phyloP scores from a whole-genome alignment of 2,329 filamentous ascomycete genomes.

The Penicillium sp. region DNA sequence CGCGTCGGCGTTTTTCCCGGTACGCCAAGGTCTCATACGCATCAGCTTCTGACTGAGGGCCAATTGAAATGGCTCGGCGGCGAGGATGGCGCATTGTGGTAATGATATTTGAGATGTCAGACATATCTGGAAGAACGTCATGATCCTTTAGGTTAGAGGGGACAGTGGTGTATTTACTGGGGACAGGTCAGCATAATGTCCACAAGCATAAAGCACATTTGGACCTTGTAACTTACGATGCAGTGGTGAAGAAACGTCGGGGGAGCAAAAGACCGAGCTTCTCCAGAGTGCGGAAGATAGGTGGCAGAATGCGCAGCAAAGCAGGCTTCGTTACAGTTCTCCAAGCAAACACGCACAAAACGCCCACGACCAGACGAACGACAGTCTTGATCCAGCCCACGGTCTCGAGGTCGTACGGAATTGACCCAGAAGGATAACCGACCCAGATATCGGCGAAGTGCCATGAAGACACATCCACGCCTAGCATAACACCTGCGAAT shows the following conservation, averaged over 20 bases:
- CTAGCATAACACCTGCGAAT: slow-evolving; percentile 87
- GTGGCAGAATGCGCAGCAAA: slow-evolving; percentile 73
- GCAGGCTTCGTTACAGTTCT: slow-evolving; percentile 83
- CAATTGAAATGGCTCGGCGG: slow-evolving; percentile 79
- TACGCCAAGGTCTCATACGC: slow-evolving; percentile 94
- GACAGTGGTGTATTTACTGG: slow-evolving; percentile 75
- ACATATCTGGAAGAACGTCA: slow-evolving; percentile 86
- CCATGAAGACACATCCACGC: slow-evolving; percentile 79
- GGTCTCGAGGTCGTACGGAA: slow-evolving; percentile 63
- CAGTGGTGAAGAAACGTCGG: slow-evolving; percentile 84
- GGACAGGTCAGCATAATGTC: not conserved
- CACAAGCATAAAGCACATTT: slow-evolving; percentile 6
- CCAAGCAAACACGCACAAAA: slow-evolving; percentile 84
- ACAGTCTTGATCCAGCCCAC: slow-evolving; percentile 65
- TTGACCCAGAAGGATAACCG: slow-evolving; percentile 56
- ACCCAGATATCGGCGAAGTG: slow-evolving; percentile 64
- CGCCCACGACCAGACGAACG: slow-evolving; percentile 71
- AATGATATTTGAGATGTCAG: slow-evolving; percentile 78
- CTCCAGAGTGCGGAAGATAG: slow-evolving; percentile 83
- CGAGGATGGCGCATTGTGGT: slow-evolving; percentile 76
- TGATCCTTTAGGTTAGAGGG: slow-evolving; percentile 71
- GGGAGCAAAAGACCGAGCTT: slow-evolving; percentile 75
- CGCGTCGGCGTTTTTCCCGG: slow-evolving; percentile 66
- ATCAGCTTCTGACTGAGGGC: slow-evolving; percentile 92
- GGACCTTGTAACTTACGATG: slow-evolving; percentile 56